These are phyloP conservation scores for Choanephora cucurbitarum DNA, from an alignment of 371 early-diverging fungal species.

Conservation along the genomic window DNA sequence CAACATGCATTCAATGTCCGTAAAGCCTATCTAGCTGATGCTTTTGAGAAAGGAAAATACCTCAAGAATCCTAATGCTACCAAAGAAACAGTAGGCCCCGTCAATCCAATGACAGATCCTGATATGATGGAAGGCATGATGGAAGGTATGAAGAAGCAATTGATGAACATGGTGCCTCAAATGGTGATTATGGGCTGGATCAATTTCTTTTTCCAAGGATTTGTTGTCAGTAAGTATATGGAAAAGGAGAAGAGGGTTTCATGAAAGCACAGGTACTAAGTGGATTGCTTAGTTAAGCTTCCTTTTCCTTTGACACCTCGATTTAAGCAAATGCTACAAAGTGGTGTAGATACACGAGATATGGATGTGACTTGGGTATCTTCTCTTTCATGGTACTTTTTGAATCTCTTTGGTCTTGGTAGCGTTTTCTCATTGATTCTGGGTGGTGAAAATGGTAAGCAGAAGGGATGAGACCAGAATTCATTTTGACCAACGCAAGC, in stretches of 20 bases:
- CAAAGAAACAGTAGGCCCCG: slow-evolving; percentile 54
- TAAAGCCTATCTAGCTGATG: slow-evolving; percentile 66
- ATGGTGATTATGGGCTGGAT: slow-evolving; percentile 98
- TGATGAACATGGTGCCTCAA: slow-evolving; percentile 96
- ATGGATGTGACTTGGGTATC: slow-evolving; percentile 99
- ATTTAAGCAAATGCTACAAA: slow-evolving; percentile 97
- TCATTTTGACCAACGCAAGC: no score
- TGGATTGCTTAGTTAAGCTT: slow-evolving; percentile 68
- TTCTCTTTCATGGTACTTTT: slow-evolving; percentile 96
- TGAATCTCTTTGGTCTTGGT: slow-evolving; percentile 94
- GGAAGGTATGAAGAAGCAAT: slow-evolving; percentile 96
- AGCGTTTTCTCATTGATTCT: slow-evolving; percentile 90
- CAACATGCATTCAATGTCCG: slow-evolving; percentile 72
- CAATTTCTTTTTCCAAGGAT: slow-evolving; percentile 97
- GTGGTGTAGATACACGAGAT: slow-evolving; percentile 92
- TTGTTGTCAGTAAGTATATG: slow-evolving; percentile 82
- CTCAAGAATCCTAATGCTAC: slow-evolving; percentile 74
- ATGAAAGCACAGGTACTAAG: no score
- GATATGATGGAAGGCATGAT: slow-evolving; percentile 94
- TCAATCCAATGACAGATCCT: slow-evolving; percentile 91
- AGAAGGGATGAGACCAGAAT: background rate
- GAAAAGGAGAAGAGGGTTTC: background rate
- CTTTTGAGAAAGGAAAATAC: slow-evolving; percentile 82
- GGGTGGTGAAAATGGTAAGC: slow-evolving; percentile 85
- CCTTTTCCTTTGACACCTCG: slow-evolving; percentile 96